phyloP scores from a whole-genome alignment of 306 rosid species.

The Sindora glabra region DNA sequence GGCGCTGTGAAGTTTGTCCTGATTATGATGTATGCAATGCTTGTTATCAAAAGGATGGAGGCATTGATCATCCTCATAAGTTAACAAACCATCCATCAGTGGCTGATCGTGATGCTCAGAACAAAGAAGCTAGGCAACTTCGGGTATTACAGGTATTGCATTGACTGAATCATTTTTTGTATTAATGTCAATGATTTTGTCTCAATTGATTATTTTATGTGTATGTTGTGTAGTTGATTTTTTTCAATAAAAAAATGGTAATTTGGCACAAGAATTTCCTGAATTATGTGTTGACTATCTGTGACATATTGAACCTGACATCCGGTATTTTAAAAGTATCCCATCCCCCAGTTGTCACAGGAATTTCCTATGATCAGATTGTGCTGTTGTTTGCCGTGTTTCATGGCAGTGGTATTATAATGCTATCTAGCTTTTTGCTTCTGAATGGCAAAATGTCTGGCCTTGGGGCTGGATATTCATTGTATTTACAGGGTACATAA shows the following conservation, averaged over 20 bases:
- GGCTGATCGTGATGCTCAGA: slow-evolving; percentile 93
- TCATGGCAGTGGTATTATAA: no score
- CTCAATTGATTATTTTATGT: not conserved
- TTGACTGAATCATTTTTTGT: not conserved
- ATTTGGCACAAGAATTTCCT: no score
- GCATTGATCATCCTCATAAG: slow-evolving; percentile 81
- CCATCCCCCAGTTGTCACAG: not conserved
- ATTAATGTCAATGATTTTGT: not conserved
- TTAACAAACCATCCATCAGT: slow-evolving; percentile 92
- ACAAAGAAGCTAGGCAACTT: slow-evolving; percentile 87
- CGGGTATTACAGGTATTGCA: slow-evolving; percentile 71
- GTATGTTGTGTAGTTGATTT: no score
- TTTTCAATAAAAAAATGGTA: no score
- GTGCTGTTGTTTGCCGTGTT: no score
- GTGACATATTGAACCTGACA: not conserved
- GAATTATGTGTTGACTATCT: not conserved
- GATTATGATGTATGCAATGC: slow-evolving; percentile 90
- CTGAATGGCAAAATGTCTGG: no score
- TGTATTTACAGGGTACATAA: not conserved
- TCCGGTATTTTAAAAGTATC: not conserved
- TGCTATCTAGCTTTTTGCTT: no score
- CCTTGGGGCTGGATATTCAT: not conserved
- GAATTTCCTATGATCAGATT: no score
- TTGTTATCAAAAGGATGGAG: slow-evolving; percentile 88
- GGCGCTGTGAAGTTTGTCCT: slow-evolving; percentile 96